Evolutionary conservation across 768 basidiomycete species (phyloP).

Genomic region (Pisolithus sp.): DNA sequence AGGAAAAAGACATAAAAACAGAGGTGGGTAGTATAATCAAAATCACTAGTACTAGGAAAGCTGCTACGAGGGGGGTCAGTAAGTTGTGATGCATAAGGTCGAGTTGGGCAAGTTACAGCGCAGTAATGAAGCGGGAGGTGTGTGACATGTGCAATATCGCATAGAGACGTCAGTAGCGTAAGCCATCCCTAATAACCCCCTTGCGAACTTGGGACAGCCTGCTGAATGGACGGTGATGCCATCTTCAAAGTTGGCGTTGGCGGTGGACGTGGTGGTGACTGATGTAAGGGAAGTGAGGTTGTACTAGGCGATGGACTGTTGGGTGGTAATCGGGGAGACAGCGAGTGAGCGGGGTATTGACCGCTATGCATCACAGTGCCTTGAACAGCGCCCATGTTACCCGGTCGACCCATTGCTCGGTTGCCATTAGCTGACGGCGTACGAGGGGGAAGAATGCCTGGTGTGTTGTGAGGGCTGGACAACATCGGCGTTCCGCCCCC

Average conservation of each 20-base stretch:
- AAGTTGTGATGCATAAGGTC: conserved; percentile 12
- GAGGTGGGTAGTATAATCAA: conserved; percentile 30
- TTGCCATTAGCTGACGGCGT: conserved; percentile 54
- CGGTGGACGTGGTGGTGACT: conserved; percentile 45
- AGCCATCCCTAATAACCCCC: conserved; percentile 40
- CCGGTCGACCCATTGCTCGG: conserved; percentile 35
- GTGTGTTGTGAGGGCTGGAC: conserved; percentile 34
- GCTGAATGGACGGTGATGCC: conserved; percentile 50
- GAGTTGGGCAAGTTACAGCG: conserved; percentile 3
- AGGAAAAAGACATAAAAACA: conserved; percentile 31
- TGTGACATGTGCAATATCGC: conserved; percentile 10
- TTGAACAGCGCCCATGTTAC: conserved; percentile 9
- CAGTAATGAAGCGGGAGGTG: conserved; percentile 6
- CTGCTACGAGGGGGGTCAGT: conserved; percentile 11
- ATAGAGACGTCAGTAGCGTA: conserved; percentile 6
- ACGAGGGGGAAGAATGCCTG: conserved; percentile 34
- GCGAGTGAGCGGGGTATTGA: conserved; percentile 35
- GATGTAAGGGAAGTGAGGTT: conserved; percentile 32
- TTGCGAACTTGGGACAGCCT: conserved; percentile 44
- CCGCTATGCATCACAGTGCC: conserved; percentile 29
- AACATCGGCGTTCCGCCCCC: conserved; percentile 21
- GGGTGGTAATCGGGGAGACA: conserved; percentile 48
- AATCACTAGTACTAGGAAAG: conserved; percentile 15
- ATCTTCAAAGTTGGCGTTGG: conserved; percentile 48
- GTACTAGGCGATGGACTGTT: conserved; percentile 34